Evolutionary conservation across 2,329 filamentous ascomycete species (phyloP).

Genomic region (Elsinoe fawcettii): DNA sequence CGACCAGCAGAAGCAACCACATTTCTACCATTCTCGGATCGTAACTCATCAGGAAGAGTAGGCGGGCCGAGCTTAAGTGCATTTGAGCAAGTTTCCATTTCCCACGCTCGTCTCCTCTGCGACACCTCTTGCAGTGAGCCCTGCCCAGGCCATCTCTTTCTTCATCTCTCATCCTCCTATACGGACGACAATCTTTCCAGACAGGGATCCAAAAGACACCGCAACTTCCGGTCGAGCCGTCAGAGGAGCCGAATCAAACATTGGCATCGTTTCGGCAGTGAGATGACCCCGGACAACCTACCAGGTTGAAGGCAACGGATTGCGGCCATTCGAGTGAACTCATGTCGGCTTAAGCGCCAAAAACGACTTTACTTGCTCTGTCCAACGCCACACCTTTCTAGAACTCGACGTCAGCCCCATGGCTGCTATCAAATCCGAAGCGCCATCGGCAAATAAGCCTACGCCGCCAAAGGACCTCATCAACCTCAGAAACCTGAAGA

Average conservation of each 20-base stretch:
- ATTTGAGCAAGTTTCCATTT: slow-evolving; percentile 8
- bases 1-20: background rate
- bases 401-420: background rate
- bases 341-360: slow-evolving; percentile 15
- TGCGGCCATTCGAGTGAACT: background rate
- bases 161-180: slow-evolving; percentile 3
- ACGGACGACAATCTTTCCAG: background rate
- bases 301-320: background rate
- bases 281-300: background rate
- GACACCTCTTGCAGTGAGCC: background rate
- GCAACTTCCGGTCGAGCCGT: background rate
- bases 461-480: slow-evolving; percentile 17
- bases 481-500: slow-evolving; percentile 14
- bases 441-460: slow-evolving; percentile 2
- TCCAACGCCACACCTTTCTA: background rate
- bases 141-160: slow-evolving; percentile 12
- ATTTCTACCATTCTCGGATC: background rate
- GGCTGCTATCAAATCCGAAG: slow-evolving; percentile 1
- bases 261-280: background rate
- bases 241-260: background rate
- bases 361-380: slow-evolving; percentile 10
- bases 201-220: background rate
- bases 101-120: slow-evolving; percentile 1
- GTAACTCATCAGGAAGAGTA: background rate
- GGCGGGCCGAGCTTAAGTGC: background rate